Percentiles rank a stretch among this genome's conserved stretches.
Evolutionary conservation across 768 basidiomycete species (phyloP).

Genomic region (Hirschioporus abietinus): DNA sequence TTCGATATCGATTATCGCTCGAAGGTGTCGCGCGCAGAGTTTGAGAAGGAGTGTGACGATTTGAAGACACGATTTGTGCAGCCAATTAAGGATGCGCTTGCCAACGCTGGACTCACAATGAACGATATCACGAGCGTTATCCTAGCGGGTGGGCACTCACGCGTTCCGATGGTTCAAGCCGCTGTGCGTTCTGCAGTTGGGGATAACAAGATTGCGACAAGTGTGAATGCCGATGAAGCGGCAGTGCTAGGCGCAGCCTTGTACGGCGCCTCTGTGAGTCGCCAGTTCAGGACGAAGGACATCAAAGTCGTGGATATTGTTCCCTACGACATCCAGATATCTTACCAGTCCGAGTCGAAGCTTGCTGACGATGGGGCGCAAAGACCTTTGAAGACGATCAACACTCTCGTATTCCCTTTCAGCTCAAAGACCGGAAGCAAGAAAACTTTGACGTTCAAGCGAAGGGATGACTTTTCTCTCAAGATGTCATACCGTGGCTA

Average conservation of each 20-base stretch:
- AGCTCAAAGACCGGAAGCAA: conserved; percentile 74
- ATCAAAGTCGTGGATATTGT: conserved; percentile 77
- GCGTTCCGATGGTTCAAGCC: conserved; percentile 88
- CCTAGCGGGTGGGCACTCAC: conserved; percentile 84
- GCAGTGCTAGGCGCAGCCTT: conserved; percentile 92
- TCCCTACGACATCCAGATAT: conserved; percentile 71
- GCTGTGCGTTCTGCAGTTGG: conserved; percentile 76
- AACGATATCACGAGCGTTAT: conserved; percentile 83
- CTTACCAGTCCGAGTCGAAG: conserved; percentile 63
- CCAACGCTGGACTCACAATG: conserved; percentile 58
- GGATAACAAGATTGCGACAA: conserved; percentile 82
- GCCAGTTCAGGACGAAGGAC: conserved; percentile 93
- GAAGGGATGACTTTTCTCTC: conserved; percentile 77
- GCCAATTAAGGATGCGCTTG: conserved; percentile 73
- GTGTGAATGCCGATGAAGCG: conserved; percentile 96
- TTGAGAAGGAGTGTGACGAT: conserved; percentile 71
- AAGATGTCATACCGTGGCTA: conserved; percentile 70
- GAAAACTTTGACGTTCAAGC: conserved; percentile 83
- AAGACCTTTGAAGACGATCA: conserved; percentile 58
- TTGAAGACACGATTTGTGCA: conserved; percentile 55
- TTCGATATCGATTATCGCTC: conserved; percentile 88
- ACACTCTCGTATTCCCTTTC: conserved; percentile 69
- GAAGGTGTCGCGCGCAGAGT: conserved; percentile 69
- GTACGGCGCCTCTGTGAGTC: conserved; percentile 81
- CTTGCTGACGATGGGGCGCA: conserved; percentile 27